phyloP scores from a whole-genome alignment of 331 rosid species.

The Malus hybrid region DNA sequence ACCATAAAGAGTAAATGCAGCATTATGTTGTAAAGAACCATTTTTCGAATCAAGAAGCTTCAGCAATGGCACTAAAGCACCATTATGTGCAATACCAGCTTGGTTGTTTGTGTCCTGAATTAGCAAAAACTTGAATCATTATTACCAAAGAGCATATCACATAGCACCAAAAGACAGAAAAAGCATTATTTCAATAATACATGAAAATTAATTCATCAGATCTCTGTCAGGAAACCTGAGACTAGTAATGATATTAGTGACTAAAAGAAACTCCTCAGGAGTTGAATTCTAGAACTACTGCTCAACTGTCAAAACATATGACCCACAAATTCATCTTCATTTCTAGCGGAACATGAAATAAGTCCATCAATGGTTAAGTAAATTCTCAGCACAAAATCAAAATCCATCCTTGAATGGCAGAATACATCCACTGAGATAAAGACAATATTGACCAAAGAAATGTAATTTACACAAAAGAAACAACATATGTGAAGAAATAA shows the following conservation, averaged over 20 bases:
- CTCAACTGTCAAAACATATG: not conserved
- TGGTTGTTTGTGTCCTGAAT: slow-evolving; percentile 92
- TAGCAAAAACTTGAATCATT: not conserved
- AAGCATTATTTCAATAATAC: not conserved
- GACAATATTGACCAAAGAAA: not conserved
- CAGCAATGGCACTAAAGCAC: slow-evolving; percentile 83
- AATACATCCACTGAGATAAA: not conserved
- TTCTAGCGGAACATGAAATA: not conserved
- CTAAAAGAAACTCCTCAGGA: not conserved
- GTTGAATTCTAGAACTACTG: not conserved
- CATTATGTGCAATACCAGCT: slow-evolving; percentile 96
- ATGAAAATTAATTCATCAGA: not conserved
- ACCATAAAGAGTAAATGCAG: slow-evolving; percentile 99
- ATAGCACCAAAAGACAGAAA: not conserved
- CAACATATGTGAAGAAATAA: not conserved
- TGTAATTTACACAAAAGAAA: not conserved
- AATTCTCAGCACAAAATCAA: not conserved
- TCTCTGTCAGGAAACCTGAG: not conserved
- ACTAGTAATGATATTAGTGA: not conserved
- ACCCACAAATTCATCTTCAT: not conserved
- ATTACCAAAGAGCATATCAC: not conserved
- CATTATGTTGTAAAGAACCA: slow-evolving; percentile 98
- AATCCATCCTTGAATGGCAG: not conserved
- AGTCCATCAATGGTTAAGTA: not conserved
- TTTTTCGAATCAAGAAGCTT: slow-evolving; percentile 97